phyloP scores from a whole-genome alignment of 208 protist genomes.

The Trypanosoma brucei region DNA sequence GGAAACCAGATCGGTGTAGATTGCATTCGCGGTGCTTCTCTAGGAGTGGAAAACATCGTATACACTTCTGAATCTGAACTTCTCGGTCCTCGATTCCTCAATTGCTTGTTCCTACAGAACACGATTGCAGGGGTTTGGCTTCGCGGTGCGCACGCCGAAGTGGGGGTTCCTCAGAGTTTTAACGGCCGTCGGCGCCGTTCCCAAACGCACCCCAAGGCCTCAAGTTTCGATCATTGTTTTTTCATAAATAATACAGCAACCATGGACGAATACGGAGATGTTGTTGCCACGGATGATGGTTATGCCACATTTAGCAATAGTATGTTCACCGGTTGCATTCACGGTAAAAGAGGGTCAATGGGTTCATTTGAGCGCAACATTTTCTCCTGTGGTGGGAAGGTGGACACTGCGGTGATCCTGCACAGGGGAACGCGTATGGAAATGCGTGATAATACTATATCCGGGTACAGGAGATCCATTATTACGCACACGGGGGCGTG shows the following conservation, averaged over 20 bases:
- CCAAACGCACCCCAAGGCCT: constrained; percentile 13
- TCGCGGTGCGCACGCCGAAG: constrained; percentile 13
- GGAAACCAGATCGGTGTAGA: constrained; percentile 78
- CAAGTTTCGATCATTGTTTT: constrained; percentile 49
- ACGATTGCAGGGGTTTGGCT: constrained; percentile 54
- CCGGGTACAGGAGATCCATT: constrained; percentile 35
- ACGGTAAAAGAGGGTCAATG: constrained; percentile 37
- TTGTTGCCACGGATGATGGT: constrained; percentile 45
- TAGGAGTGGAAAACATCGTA: background rate
- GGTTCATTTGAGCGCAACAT: constrained; percentile 52
- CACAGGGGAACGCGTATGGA: constrained; percentile 46
- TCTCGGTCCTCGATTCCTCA: background rate
- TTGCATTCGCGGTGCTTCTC: constrained; percentile 29
- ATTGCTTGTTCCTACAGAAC: constrained; percentile 24
- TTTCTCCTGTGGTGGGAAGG: constrained; percentile 25
- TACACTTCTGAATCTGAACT: background rate
- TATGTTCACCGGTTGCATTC: constrained; percentile 66
- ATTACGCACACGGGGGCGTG: constrained; percentile 36
- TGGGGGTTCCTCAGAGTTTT: background rate
- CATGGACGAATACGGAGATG: constrained; percentile 41
- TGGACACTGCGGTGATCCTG: constrained; percentile 25
- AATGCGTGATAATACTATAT: constrained; percentile 47
- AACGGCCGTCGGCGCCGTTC: background rate
- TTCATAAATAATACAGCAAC: constrained; percentile 48
- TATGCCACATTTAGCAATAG: constrained; percentile 54